Conservation (phyloP, 495 filamentous ascomycete genomes). For the Lasiosphaeria ovina region DNA sequence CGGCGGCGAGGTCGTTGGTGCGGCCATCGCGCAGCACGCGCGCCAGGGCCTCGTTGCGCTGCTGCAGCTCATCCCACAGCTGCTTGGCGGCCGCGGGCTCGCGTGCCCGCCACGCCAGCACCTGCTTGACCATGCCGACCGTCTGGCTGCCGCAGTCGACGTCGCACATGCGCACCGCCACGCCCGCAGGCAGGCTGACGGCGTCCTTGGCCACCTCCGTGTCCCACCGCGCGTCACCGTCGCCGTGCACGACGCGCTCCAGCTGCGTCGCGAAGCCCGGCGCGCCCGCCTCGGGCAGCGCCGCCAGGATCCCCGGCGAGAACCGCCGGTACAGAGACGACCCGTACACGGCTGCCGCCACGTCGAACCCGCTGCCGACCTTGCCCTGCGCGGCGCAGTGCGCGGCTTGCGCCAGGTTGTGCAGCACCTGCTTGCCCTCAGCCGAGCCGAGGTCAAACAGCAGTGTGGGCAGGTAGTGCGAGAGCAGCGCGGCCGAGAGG, state of each 20-base stretch:
- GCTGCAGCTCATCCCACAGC: constrained; percentile 73
- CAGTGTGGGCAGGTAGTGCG: constrained; percentile 68
- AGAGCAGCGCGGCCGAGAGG: constrained; percentile 75
- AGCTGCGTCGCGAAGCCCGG: constrained; percentile 65
- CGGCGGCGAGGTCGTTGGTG: constrained; percentile 35
- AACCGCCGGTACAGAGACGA: constrained; percentile 89
- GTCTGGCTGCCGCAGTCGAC: constrained; percentile 94
- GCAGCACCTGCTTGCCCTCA: constrained; percentile 51
- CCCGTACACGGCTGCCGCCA: constrained; percentile 90
- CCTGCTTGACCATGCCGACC: constrained; percentile 89
- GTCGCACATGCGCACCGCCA: constrained; percentile 88
- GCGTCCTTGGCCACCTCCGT: constrained; percentile 65
- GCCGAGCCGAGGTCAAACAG: constrained; percentile 50
- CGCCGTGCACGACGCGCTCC: constrained; percentile 59
- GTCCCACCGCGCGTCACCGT: constrained; percentile 59
- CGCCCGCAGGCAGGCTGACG: constrained; percentile 66
- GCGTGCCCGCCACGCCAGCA: constrained; percentile 75
- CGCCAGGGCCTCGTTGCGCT: constrained; percentile 69
- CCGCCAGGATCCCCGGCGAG: constrained; percentile 70
- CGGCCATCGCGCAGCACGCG: constrained; percentile 51
- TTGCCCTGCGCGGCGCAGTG: constrained; percentile 98
- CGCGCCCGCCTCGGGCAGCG: constrained; percentile 60
- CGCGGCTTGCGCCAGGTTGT: constrained; percentile 89
- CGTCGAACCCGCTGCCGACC: constrained; percentile 92
- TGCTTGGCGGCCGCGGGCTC: constrained; percentile 63